These are phyloP conservation scores for Termitomyces sp. DNA, from an alignment of 1,284 basidiomycete genomes.

Conservation along the genomic window DNA sequence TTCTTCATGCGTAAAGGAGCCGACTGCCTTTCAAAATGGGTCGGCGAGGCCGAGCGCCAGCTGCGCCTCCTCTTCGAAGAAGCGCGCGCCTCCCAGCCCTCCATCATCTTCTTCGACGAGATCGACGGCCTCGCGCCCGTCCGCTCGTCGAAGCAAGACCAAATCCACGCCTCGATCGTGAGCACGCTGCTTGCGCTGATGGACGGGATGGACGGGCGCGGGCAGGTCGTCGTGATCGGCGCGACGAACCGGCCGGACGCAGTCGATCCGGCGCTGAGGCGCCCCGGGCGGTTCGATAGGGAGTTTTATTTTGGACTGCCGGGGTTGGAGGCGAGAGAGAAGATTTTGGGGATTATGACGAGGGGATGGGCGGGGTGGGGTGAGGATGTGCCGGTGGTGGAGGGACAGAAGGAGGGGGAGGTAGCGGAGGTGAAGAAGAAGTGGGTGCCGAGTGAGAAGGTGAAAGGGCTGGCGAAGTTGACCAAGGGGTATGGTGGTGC, in stretches of 20 bases:
- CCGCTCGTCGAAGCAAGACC: constrained; percentile 96
- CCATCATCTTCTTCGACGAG: constrained; percentile 97
- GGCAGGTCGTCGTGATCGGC: constrained; percentile 96
- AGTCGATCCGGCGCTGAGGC: constrained; percentile 90
- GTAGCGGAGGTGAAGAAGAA: constrained; percentile 29
- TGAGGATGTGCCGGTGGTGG: constrained; percentile 38
- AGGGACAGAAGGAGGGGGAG: constrained; percentile 31
- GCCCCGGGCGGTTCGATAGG: constrained; percentile 95
- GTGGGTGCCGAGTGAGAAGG: constrained; percentile 26
- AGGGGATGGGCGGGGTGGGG: constrained; percentile 87
- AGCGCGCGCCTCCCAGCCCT: constrained; percentile 88
- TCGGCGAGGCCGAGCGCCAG: constrained; percentile 97
- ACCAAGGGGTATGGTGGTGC: constrained; percentile 99
- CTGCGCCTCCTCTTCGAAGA: constrained; percentile 95
- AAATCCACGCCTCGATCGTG: constrained; percentile 98
- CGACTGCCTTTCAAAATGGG: constrained; percentile 98
- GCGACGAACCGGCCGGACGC: constrained; percentile 98
- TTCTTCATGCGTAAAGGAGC: constrained; percentile 99
- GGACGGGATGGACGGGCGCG: constrained; percentile 99
- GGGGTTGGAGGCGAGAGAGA: constrained; percentile 76
- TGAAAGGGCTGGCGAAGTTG: constrained; percentile 71
- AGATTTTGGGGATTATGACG: constrained; percentile 92
- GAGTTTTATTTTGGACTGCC: constrained; percentile 99
- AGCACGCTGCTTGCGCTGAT: constrained; percentile 94
- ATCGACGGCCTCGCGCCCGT: constrained; percentile 99